Conservation (phyloP, 2,329 filamentous ascomycete genomes). For the Fusarium pseudocircinatum region DNA sequence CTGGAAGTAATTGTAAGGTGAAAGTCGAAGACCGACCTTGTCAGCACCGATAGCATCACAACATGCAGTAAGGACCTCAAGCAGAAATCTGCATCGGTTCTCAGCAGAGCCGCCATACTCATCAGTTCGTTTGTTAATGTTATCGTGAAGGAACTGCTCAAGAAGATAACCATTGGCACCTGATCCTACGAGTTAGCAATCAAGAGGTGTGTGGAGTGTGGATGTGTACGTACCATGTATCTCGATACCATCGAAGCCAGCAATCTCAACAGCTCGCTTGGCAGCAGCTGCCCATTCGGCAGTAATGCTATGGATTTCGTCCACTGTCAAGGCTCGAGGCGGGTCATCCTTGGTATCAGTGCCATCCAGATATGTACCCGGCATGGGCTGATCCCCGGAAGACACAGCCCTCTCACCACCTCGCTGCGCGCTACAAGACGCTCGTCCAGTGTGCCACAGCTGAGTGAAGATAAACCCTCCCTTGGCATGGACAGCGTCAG, state of each 20-base stretch:
- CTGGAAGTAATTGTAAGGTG: conserved; percentile 48
- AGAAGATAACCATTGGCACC: conserved; percentile 1
- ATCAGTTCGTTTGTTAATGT: conserved; percentile 32
- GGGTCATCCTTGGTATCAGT: conserved; percentile 45
- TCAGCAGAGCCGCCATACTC: conserved; percentile 34
- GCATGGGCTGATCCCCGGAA: conserved; percentile 48
- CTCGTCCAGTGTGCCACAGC: conserved; percentile 69
- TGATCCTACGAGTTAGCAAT: not conserved
- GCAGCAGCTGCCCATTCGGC: conserved; percentile 64
- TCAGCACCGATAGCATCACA: conserved; percentile 31
- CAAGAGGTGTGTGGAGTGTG: no score
- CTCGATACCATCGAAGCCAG: conserved; percentile 1
- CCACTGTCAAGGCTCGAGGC: conserved; percentile 70
- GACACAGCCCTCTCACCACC: conserved; percentile 36
- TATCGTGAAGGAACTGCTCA: conserved; percentile 6
- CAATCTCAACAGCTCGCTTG: conserved; percentile 54
- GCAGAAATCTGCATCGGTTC: conserved; percentile 34
- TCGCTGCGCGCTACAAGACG: conserved; percentile 49
- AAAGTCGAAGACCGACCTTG: conserved; percentile 35
- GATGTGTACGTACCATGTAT: not conserved
- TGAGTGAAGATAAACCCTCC: conserved; percentile 64
- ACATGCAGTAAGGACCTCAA: conserved; percentile 27
- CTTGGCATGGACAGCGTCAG: conserved; percentile 43
- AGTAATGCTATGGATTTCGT: conserved; percentile 72
- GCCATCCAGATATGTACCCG: conserved; percentile 58